Evolutionary conservation across 2,329 filamentous ascomycete species (phyloP).

Genomic region (Curvularia spicifera): DNA sequence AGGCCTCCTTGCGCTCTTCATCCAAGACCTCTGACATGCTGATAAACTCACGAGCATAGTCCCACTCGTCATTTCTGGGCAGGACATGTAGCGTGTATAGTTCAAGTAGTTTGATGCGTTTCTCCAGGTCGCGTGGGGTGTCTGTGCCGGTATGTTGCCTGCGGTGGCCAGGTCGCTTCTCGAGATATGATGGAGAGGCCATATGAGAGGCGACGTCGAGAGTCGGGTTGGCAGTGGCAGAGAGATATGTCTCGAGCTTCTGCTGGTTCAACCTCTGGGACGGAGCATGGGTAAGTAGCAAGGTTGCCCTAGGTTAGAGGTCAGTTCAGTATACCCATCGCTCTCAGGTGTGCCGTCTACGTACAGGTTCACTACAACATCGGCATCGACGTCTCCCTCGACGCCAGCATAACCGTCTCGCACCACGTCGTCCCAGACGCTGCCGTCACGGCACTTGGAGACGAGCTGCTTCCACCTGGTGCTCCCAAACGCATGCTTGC

Average conservation of each 20-base stretch:
- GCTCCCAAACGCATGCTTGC: conserved; percentile 84
- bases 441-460: conserved; percentile 83
- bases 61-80: conserved; percentile 93
- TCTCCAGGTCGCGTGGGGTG: conserved; percentile 82
- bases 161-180: conserved; percentile 41
- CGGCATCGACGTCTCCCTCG: conserved; percentile 90
- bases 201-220: conserved; percentile 74
- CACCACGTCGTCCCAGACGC: conserved; percentile 94
- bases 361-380: conserved; percentile 89
- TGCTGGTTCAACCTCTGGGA: conserved; percentile 85
- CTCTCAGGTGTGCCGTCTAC: conserved; percentile 33
- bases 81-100: conserved; percentile 94
- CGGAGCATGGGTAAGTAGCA: conserved; percentile 87
- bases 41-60: conserved; percentile 92
- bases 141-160: conserved; percentile 67
- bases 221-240: conserved; percentile 73
- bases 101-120: conserved; percentile 89
- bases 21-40: conserved; percentile 84
- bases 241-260: conserved; percentile 86
- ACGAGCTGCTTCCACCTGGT: conserved; percentile 84
- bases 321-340: conserved; percentile 8
- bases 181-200: conserved; percentile 50
- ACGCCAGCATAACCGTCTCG: conserved; percentile 83
- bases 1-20: conserved; percentile 88
- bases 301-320: conserved; percentile 69